These are phyloP conservation scores for Mortierella sp. DNA, from an alignment of 371 early-diverging fungal species.

Conservation along the genomic window DNA sequence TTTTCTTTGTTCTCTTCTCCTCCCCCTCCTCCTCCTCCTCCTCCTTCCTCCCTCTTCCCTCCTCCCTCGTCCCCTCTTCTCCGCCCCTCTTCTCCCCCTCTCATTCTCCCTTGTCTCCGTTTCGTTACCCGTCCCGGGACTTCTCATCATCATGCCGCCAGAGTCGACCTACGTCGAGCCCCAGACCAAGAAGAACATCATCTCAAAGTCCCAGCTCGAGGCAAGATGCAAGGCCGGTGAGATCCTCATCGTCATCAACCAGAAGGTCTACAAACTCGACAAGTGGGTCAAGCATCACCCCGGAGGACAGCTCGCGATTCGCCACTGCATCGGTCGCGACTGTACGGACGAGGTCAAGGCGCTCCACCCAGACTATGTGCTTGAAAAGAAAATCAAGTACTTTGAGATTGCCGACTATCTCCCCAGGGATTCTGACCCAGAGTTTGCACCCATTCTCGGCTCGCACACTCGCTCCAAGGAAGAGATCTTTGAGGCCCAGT, in stretches of 20 bases:
- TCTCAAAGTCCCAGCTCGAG: conserved; percentile 48
- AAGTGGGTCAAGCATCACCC: conserved; percentile 89
- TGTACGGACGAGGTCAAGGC: conserved; percentile 92
- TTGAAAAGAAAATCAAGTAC: conserved; percentile 77
- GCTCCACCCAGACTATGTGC: conserved; percentile 90
- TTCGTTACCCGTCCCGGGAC: conserved; percentile 3
- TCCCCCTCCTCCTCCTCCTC: conserved; percentile 12
- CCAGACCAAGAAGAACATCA: conserved; percentile 45
- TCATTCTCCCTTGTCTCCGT: neutral
- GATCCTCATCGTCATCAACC: conserved; percentile 79
- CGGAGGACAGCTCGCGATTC: conserved; percentile 90
- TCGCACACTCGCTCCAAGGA: conserved; percentile 49
- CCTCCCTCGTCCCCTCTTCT: conserved; percentile 1
- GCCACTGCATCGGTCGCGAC: conserved; percentile 89
- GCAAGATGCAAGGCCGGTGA: conserved; percentile 68
- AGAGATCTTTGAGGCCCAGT: conserved; percentile 46
- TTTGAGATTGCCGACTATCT: conserved; percentile 81
- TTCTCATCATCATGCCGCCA: conserved; percentile 46
- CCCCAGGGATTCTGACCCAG: conserved; percentile 52
- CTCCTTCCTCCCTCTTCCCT: conserved; percentile 19
- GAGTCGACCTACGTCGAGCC: conserved; percentile 56
- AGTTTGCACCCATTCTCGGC: conserved; percentile 49
- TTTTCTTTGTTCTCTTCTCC: neutral
- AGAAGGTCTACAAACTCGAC: conserved; percentile 90
- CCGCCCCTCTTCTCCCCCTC: neutral